phyloP scores from a whole-genome alignment of 1,139 yeast genomes.

The Wickerhamomyces sp. region DNA sequence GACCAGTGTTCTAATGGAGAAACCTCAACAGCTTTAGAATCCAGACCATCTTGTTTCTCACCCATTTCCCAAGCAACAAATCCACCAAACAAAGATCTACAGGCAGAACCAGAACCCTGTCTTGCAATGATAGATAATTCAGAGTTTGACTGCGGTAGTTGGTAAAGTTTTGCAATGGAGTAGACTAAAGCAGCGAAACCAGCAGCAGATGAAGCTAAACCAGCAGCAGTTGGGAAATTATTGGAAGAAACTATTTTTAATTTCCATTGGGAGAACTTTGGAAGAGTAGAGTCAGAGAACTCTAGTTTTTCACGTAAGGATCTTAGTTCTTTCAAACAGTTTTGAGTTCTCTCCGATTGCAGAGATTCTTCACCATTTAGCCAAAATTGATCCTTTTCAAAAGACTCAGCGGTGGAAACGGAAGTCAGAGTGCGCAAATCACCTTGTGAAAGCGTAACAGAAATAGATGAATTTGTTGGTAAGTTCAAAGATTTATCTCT shows the following conservation, averaged over 20 bases:
- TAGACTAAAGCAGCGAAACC: slow-evolving; percentile 95
- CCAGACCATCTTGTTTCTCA: slow-evolving; percentile 60
- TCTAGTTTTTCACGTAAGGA: slow-evolving; percentile 57
- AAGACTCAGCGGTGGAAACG: slow-evolving; percentile 62
- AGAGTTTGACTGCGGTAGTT: slow-evolving; percentile 75
- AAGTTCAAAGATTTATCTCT: slow-evolving; percentile 81
- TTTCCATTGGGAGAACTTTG: slow-evolving; percentile 59
- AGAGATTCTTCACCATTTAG: slow-evolving; percentile 78
- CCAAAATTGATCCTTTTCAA: slow-evolving; percentile 67
- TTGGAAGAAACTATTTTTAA: slow-evolving; percentile 88
- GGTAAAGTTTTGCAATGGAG: slow-evolving; percentile 76
- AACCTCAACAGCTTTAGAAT: slow-evolving; percentile 88
- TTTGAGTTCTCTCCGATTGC: slow-evolving; percentile 66
- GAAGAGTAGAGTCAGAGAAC: slow-evolving; percentile 41
- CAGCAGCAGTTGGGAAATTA: slow-evolving; percentile 99
- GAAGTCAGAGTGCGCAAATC: slow-evolving; percentile 90
- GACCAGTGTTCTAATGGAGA: slow-evolving; percentile 91
- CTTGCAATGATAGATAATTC: slow-evolving; percentile 92
- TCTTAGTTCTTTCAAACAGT: slow-evolving; percentile 77
- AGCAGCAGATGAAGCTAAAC: slow-evolving; percentile 95
- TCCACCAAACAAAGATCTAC: slow-evolving; percentile 95
- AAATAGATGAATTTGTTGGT: slow-evolving; percentile 93
- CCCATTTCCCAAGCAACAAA: slow-evolving; percentile 99
- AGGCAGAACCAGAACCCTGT: slow-evolving; percentile 97
- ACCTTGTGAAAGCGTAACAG: slow-evolving; percentile 87